Base-by-base conservation (phyloP, 805 yeast genomes). In the Dipodascus geniculatus region DNA sequence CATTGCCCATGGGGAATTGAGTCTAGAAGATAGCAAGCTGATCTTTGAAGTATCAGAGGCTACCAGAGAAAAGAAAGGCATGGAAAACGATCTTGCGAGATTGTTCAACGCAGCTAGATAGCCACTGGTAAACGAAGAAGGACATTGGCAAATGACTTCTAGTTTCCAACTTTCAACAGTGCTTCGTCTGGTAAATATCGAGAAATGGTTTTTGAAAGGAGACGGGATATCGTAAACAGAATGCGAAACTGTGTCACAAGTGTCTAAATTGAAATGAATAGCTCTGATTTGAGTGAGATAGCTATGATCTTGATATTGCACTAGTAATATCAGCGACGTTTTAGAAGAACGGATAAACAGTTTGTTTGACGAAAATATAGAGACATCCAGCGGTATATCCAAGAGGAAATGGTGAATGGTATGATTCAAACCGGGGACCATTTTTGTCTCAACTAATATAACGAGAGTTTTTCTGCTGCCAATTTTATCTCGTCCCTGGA, bases 1-100 rank as follows among this genome's bases (percentile, higher is more conserved):
- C 17, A 57, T 52, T 0, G 60, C 58, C 60, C 60, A 57, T 4
- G 60, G 60, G 1, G 58, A 56, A 35, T 57, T 56, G 19, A 57
- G 54, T 11, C 56, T 50, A 3, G 58, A 55, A 28, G 58, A 53
- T 9, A 57, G 51, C 9, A 55, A 53, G 31, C 52, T 49, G 4
- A 56, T 47, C 22, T 56, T 54, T 1, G 59, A 55, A 20, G 49
- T 49, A 48, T 56, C 59, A 1, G 59, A 55, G 31, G 49, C 48
- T 14, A 56, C 55, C 23, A 56, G 53, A 3, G 59, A 56, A 22
- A 55, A 54, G 23, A 56, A 56, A 8, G 59, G 59, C 23, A 51
- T 51, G 1, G 59, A 52, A 42, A 56, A 56, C 1, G 59, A 42
- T 1, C 56, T 51, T 1, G 57, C 57, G 11, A 56, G 49, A 22